Conservation (phyloP, 805 yeast genomes). For the Yamadazyma philogaea region DNA sequence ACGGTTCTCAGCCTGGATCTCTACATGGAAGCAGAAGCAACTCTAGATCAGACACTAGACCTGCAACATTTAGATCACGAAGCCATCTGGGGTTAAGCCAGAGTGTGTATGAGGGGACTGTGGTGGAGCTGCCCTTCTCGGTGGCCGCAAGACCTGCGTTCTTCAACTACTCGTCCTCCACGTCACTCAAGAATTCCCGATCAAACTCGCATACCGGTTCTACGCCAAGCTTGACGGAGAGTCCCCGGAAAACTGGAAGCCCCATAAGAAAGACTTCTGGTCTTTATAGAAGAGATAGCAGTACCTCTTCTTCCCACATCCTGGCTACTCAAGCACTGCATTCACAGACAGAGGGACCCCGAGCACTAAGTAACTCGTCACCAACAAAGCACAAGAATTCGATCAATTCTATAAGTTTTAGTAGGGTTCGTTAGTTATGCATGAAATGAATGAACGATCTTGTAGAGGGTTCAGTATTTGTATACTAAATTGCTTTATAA, state of each 20-base stretch:
- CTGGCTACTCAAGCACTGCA: background rate
- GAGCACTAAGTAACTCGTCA: constrained; percentile 4
- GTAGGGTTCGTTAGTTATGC: constrained; percentile 12
- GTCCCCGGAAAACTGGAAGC: background rate
- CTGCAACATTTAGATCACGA: background rate
- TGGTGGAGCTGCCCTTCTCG: constrained; percentile 20
- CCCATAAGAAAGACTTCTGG: background rate
- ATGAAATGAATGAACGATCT: background rate
- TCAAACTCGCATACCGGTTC: constrained; percentile 1
- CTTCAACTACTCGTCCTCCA: constrained; percentile 20
- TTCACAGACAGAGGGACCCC: background rate
- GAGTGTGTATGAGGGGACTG: constrained; percentile 4
- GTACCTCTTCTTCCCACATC: background rate
- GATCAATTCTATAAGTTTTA: constrained; percentile 15
- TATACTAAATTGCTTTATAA: too few relatives aligned
- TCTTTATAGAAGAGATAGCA: background rate
- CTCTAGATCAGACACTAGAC: background rate
- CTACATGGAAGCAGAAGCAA: background rate
- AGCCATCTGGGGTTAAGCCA: constrained; percentile 3
- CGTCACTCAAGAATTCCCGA: constrained; percentile 7
- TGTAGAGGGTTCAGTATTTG: background rate
- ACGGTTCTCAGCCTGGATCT: background rate
- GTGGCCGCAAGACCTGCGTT: constrained; percentile 28
- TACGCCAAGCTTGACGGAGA: background rate
- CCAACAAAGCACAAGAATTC: constrained; percentile 15